A percentile compares a stretch with the other conserved stretches of the same genome.
These are phyloP conservation scores for Gnetum montanum DNA, from an alignment of 75 land plant species.

Conservation along the genomic window DNA sequence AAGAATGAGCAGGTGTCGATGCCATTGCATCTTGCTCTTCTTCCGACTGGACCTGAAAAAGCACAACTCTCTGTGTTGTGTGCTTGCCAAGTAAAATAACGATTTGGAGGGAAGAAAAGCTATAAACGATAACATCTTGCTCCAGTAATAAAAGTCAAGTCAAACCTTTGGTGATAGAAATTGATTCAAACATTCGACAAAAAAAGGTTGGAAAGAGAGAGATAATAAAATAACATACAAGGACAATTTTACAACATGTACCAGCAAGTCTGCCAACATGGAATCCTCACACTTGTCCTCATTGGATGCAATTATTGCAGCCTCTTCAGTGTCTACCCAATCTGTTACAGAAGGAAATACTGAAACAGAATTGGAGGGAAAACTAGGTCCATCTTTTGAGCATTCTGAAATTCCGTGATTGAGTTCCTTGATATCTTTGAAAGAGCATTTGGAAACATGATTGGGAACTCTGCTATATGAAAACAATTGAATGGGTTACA, in stretches of 20 bases:
- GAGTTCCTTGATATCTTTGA: constrained; percentile 20
- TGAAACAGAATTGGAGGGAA: constrained; percentile 22
- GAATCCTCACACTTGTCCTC: constrained; percentile 16
- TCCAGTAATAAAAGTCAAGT: neutral
- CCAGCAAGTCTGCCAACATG: constrained; percentile 37
- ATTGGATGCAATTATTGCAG: constrained; percentile 15
- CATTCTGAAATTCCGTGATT: constrained; percentile 13
- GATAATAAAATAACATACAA: neutral
- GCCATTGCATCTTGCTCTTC: constrained; percentile 71
- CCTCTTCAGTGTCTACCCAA: constrained; percentile 16
- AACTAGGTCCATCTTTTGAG: constrained; percentile 16
- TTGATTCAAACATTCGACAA: neutral
- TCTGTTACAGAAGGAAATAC: constrained; percentile 25
- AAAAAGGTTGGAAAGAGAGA: neutral
- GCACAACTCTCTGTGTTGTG: neutral
- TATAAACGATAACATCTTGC: neutral
- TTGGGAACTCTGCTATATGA: constrained; percentile 2
- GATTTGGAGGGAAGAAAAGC: neutral
- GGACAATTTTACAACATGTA: constrained; percentile 10
- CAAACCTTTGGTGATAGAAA: neutral
- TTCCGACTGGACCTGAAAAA: constrained; percentile 57
- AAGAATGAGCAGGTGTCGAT: constrained; percentile 84
- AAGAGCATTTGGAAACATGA: constrained; percentile 19
- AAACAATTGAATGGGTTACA: neutral
- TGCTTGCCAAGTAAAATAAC: neutral